Conservation (phyloP, 1,284 basidiomycete genomes). For the Tremellales sp. region DNA sequence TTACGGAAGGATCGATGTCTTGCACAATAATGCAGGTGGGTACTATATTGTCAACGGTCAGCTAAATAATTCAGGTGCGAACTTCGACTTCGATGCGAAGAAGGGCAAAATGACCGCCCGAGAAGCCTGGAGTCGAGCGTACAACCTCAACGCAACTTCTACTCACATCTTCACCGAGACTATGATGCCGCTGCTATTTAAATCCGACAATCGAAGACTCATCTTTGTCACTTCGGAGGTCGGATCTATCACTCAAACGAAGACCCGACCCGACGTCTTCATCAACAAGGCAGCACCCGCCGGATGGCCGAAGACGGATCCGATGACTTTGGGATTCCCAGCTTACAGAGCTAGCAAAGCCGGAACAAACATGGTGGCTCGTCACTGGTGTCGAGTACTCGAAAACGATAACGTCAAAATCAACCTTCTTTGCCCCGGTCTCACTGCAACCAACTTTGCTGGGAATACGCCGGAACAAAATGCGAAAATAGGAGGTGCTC, state of each 20-base stretch:
- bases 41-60: background rate
- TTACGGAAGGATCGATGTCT: slow-evolving; percentile 29
- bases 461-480: slow-evolving; percentile 5
- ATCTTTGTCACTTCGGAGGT: slow-evolving; percentile 17
- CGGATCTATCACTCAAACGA: slow-evolving; percentile 2
- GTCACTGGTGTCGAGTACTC: slow-evolving; percentile 15
- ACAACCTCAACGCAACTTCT: slow-evolving; percentile 14
- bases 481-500: slow-evolving; percentile 6
- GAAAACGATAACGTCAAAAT: slow-evolving; percentile 18
- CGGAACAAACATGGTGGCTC: slow-evolving; percentile 19
- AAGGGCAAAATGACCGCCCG: slow-evolving; percentile 4
- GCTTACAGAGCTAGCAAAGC: slow-evolving; percentile 19
- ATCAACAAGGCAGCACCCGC: slow-evolving; percentile 5
- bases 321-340: background rate
- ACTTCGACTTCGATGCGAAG: slow-evolving; percentile 7
- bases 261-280: background rate
- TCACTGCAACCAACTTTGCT: slow-evolving; percentile 13
- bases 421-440: slow-evolving; percentile 7
- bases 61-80: slow-evolving; percentile 7
- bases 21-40: slow-evolving; percentile 41
- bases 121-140: slow-evolving; percentile 11
- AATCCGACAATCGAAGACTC: slow-evolving; percentile 9
- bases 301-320: slow-evolving; percentile 13
- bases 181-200: slow-evolving; percentile 15
- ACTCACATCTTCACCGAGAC: slow-evolving; percentile 14